Evolutionary conservation across 768 basidiomycete species (phyloP).

Genomic region (Flagelloscypha sp.): DNA sequence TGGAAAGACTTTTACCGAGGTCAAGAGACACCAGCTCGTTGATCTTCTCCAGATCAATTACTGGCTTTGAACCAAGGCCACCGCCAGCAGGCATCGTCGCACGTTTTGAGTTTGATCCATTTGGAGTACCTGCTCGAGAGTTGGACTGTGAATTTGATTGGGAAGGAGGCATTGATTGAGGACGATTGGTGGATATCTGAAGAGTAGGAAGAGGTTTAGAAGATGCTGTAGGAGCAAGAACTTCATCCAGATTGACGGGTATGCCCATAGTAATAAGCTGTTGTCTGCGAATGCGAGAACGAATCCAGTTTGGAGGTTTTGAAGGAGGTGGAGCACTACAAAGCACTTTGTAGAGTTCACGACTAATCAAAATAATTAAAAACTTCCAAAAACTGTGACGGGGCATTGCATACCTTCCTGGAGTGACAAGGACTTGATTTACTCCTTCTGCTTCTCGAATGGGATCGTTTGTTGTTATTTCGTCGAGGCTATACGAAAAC

Average conservation of each 20-base stretch:
- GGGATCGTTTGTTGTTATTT: conserved; percentile 55
- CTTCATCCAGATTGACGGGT: conserved; percentile 92
- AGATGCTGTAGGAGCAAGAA: conserved; percentile 53
- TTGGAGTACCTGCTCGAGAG: conserved; percentile 47
- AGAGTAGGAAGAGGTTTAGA: conserved; percentile 68
- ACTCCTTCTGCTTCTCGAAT: conserved; percentile 78
- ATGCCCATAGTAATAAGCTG: conserved; percentile 88
- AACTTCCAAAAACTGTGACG: conserved; percentile 6
- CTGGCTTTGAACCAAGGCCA: conserved; percentile 73
- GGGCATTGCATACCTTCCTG: conserved; percentile 52
- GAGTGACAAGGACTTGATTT: conserved; percentile 65
- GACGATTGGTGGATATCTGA: conserved; percentile 76
- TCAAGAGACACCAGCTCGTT: conserved; percentile 57
- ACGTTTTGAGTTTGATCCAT: conserved; percentile 33
- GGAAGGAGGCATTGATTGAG: conserved; percentile 69
- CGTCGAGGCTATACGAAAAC: no score
- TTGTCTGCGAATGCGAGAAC: conserved; percentile 83
- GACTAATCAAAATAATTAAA: conserved; percentile 35
- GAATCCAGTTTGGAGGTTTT: conserved; percentile 89
- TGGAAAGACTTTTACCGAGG: conserved; percentile 40
- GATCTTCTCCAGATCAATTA: conserved; percentile 59
- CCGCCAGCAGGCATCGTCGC: no score
- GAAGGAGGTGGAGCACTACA: conserved; percentile 65
- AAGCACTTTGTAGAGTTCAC: conserved; percentile 67
- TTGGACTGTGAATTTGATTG: conserved; percentile 28